These are phyloP conservation scores for Boletus patriciae DNA, from an alignment of 768 basidiomycete genomes.

Conservation along the genomic window DNA sequence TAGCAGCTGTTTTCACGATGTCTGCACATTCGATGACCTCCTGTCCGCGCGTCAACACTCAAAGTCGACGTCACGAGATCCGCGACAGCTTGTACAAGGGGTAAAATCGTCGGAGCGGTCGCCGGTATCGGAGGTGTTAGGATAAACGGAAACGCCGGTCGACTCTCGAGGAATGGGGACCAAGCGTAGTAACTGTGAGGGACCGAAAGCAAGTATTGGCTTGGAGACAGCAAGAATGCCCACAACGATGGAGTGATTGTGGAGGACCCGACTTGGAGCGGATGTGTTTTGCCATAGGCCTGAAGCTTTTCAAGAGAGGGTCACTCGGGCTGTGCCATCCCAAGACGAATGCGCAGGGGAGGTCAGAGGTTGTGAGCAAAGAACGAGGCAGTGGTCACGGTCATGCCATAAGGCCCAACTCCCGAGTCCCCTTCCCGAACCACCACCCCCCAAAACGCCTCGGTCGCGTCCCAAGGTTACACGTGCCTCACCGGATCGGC, in stretches of 20 bases:
- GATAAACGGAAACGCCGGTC: neutral
- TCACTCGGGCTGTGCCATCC: neutral
- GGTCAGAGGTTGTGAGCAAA: too few relatives aligned
- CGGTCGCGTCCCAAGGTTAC: too few relatives aligned
- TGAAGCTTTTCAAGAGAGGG: neutral
- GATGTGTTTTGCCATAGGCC: neutral
- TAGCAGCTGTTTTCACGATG: conserved; percentile 47
- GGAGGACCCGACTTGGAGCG: neutral
- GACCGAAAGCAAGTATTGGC: neutral
- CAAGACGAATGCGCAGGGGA: too few relatives aligned
- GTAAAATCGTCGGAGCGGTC: conserved; percentile 4
- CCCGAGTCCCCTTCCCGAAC: too few relatives aligned
- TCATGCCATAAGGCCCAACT: too few relatives aligned
- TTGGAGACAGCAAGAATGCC: neutral
- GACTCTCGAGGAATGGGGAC: neutral
- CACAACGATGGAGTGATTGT: neutral
- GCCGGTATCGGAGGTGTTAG: neutral
- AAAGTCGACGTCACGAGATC: neutral
- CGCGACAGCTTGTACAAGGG: neutral
- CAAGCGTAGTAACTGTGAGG: neutral
- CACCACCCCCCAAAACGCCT: too few relatives aligned
- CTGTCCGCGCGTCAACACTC: conserved; percentile 26
- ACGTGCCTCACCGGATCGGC: too few relatives aligned
- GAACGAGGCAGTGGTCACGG: too few relatives aligned
- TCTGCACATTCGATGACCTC: conserved; percentile 44